Evolutionary conservation across 2,329 filamentous ascomycete genomes (phyloP).

Genomic region (Samsoniella hepiali): DNA sequence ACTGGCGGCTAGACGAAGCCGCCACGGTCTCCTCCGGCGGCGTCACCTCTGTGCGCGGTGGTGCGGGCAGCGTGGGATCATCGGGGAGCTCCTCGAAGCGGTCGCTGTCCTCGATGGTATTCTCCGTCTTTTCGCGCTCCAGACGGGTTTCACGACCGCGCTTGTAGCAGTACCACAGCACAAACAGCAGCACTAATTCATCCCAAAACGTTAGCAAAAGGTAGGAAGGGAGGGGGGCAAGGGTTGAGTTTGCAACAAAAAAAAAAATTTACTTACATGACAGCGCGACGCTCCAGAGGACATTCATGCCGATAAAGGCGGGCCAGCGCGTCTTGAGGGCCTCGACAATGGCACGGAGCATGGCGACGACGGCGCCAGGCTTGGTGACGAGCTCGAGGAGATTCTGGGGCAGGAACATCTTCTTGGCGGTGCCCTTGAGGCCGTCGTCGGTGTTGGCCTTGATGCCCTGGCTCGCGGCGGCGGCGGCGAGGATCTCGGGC

Average conservation of each 20-base stretch:
- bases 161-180: slow-evolving; percentile 98
- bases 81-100: slow-evolving; percentile 51
- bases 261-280: slow-evolving; percentile 60
- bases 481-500: slow-evolving; percentile 77
- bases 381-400: slow-evolving; percentile 79
- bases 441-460: slow-evolving; percentile 53
- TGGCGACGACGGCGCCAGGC: slow-evolving; percentile 77
- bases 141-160: slow-evolving; percentile 83
- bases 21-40: slow-evolving; percentile 5
- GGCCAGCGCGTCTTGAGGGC: slow-evolving; percentile 86
- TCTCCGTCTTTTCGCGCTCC: slow-evolving; percentile 50
- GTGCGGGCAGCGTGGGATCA: slow-evolving; percentile 41
- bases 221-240: not conserved
- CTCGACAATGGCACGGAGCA: slow-evolving; percentile 87
- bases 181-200: slow-evolving; percentile 73
- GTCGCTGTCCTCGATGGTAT: slow-evolving; percentile 35
- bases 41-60: slow-evolving; percentile 23
- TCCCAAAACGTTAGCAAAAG: not conserved
- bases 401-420: slow-evolving; percentile 66
- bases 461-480: slow-evolving; percentile 69
- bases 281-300: slow-evolving; percentile 83
- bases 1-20: not conserved
- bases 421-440: slow-evolving; percentile 61
- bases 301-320: slow-evolving; percentile 85
- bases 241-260: too few relatives aligned